Evolutionary conservation across 1,139 yeast genomes (phyloP), one percentile per base, ranked within the genome.

Genomic region (Nakaseomyces delphensis): DNA sequence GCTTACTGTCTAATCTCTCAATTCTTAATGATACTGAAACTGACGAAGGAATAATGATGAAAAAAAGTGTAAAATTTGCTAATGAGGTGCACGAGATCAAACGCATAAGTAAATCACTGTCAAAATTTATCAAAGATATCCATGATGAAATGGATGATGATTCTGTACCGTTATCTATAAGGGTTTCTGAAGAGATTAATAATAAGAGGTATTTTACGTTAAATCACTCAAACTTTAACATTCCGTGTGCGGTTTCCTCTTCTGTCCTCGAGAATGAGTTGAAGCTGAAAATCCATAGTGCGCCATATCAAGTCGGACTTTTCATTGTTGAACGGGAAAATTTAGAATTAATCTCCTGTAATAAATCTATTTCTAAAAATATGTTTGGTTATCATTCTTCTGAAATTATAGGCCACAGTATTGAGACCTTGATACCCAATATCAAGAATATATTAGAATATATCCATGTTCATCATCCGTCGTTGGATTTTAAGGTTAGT

Each of bases 251-350:
- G 0, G 69, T 81, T 2, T 74, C 85, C 0, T 75, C 83, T 0
- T 73, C 74, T 37, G 56, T 78, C 25, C 77, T 78, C 43, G 66
- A 68, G 14, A 63, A 64, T 31, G 65, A 67, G 18, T 58, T 66
- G 39, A 73, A 57, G 41, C 57, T 82, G 41, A 79, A 81, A 49
- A 71, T 83, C 24, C 91, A 82, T 53, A 73, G 91, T 2, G 62
- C 85, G 48, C 96, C 95, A 0, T 84, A 85, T 58, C 84, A 86
- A 55, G 93, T 95, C 0, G 96, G 96, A 27, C 76, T 84, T 18
- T 78, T 86, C 54, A 79, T 86, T 11, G 67, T 86, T 13, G 54
- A 56, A 33, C 48, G 57, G 1, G 47, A 46, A 13, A 41, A 54
- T 14, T 48, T 50, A 13, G 49, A 48, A 21, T 29, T 59, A 24